Evolutionary conservation across 2,329 filamentous ascomycete species (phyloP).

Genomic region (Rhynchosporium agropyri): DNA sequence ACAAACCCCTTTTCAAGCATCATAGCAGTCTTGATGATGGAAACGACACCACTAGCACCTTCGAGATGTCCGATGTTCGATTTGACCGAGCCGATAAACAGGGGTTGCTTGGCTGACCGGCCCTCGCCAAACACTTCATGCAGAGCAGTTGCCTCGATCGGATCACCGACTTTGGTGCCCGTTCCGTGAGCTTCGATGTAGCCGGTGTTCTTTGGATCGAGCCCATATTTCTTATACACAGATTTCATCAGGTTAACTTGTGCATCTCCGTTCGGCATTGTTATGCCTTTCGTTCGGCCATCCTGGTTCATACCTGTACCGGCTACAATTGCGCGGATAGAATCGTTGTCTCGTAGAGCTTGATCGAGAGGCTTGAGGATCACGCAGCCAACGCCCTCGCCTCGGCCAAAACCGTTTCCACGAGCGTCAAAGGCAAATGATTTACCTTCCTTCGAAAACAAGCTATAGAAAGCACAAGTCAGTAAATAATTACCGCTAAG

Average conservation of each 20-base stretch:
- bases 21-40: constrained; percentile 47
- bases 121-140: constrained; percentile 30
- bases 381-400: constrained; percentile 63
- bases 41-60: constrained; percentile 45
- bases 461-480: constrained; percentile 29
- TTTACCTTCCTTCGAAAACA: constrained; percentile 28
- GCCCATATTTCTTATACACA: constrained; percentile 26
- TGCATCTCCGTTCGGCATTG: constrained; percentile 48
- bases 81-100: constrained; percentile 40
- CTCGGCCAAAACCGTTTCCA: constrained; percentile 65
- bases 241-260: constrained; percentile 43
- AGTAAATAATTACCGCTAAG: neutral
- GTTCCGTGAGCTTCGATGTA: constrained; percentile 40
- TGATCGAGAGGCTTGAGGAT: constrained; percentile 59
- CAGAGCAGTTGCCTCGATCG: constrained; percentile 38
- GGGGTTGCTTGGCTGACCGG: constrained; percentile 26
- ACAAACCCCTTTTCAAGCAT: constrained; percentile 49
- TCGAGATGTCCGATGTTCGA: constrained; percentile 44
- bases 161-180: constrained; percentile 38
- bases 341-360: constrained; percentile 48
- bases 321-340: constrained; percentile 49
- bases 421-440: constrained; percentile 55
- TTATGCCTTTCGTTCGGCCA: constrained; percentile 50
- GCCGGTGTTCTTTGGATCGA: constrained; percentile 29
- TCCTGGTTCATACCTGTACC: constrained; percentile 49